Base-by-base conservation (phyloP, 1,284 basidiomycete genomes). In the Calocybe gambosa region DNA sequence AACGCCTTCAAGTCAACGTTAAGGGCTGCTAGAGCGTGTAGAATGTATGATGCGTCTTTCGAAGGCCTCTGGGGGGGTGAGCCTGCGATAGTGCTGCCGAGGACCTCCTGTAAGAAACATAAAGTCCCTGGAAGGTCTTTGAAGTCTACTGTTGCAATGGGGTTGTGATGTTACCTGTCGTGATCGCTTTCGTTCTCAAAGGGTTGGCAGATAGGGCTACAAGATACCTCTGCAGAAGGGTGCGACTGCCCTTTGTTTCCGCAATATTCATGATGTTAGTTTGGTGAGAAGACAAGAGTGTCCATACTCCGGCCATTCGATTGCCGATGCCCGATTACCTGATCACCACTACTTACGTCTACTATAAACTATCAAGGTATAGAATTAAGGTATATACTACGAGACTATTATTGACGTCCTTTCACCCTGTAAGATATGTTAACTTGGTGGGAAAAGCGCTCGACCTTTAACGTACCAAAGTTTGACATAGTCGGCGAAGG, bases 401-500 rank as follows among this genome's bases (percentile, higher is more conserved):
- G 54, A 54, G 50, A 45, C 45, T 47, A 43, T 47, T 56, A 56
- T 55, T 69, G 64, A 50, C 61, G 52, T 18, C 63, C 67, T 56
- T 77, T 77, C 19, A 79, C 70, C 77, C 74, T 77, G 55, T 34
- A 52, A 19, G 25, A 18, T 29, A 39, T 42, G 39, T 39, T 39
- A 54, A 36, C 43, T 39, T 50, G 31, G 53, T 45, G 19, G 36
- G 33, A 39, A 37, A 20, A 8, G 46, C 21, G 16, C 25, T 29
- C 25, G 46, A 5, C 12, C 10, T 8, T 3, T 31, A 9, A 63
- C 71, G 28, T 50, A 74, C 87, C 86, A 89, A 52, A 69, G 75
- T 65, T 92, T 93, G 55, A 96, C 93, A 61, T 93, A 93, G 69
- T 97, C 94, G 12, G 93, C 93, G 55, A 98, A 89, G 16, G 89